These are phyloP conservation scores for Penicillium sp. DNA, from an alignment of 2,329 filamentous ascomycete genomes.

Conservation along the genomic window DNA sequence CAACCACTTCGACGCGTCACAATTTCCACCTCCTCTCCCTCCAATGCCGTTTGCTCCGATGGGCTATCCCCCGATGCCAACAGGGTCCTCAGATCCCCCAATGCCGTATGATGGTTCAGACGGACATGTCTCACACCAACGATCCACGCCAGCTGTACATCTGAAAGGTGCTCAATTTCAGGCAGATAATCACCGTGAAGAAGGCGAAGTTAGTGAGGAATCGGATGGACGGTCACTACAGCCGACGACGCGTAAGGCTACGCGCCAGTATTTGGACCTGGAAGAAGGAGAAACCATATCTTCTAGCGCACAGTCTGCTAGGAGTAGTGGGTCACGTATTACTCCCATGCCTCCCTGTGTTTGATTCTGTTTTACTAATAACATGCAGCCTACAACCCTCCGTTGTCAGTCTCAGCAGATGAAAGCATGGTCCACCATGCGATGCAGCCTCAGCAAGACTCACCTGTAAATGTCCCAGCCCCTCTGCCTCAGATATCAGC, in stretches of 20 bases:
- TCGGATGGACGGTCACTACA: conserved; percentile 37
- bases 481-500: conserved; percentile 22
- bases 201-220: conserved; percentile 73
- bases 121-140: not conserved
- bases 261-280: conserved; percentile 14
- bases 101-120: not conserved
- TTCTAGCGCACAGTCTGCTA: conserved; percentile 18
- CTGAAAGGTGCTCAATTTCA: conserved; percentile 28
- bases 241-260: not conserved
- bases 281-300: conserved; percentile 28
- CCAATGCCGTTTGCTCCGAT: conserved; percentile 26
- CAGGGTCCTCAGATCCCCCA: conserved; percentile 13
- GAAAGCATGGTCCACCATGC: conserved; percentile 13
- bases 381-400: conserved; percentile 35
- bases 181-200: conserved; percentile 55
- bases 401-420: conserved; percentile 26
- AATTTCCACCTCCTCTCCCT: conserved; percentile 33
- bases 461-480: not conserved
- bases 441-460: conserved; percentile 12
- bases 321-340: conserved; percentile 35
- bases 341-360: not conserved
- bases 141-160: not conserved
- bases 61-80: conserved; percentile 20
- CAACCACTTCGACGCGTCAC: conserved; percentile 34
- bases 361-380: conserved; percentile 19